Evolutionary conservation across 1,139 yeast genomes (phyloP).

Genomic region (Petasospora rhodanensis): DNA sequence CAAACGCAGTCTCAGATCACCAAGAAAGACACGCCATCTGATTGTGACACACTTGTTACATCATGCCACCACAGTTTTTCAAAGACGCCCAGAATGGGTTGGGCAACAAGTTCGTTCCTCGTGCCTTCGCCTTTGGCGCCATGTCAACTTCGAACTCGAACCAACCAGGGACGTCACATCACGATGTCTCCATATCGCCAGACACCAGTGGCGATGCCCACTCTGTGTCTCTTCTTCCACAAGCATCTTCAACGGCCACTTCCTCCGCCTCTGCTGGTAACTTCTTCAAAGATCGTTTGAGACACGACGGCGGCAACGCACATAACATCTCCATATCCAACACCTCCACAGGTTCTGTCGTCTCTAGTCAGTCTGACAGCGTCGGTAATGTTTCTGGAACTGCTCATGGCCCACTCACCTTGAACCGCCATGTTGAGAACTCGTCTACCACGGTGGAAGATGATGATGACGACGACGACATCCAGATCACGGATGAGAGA

Average conservation of each 20-base stretch:
- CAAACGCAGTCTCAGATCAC: too few relatives aligned
- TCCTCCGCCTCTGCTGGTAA: slow-evolving; percentile 10
- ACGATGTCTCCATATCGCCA: slow-evolving; percentile 1
- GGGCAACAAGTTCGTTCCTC: slow-evolving; percentile 21
- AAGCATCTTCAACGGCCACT: slow-evolving; percentile 12
- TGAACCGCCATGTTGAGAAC: not conserved
- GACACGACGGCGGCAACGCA: slow-evolving; percentile 6
- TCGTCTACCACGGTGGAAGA: not conserved
- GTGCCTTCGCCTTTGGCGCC: slow-evolving; percentile 19
- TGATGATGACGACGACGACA: slow-evolving; percentile 17
- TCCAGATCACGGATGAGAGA: slow-evolving; percentile 22
- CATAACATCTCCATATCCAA: not conserved
- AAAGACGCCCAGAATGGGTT: slow-evolving; percentile 21
- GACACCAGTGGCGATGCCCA: slow-evolving; percentile 5
- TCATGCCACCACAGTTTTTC: slow-evolving; percentile 24
- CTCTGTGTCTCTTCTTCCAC: slow-evolving; percentile 2
- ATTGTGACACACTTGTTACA: too few relatives aligned
- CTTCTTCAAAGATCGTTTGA: slow-evolving; percentile 1
- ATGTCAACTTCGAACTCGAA: slow-evolving; percentile 15
- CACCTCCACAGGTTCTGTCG: not conserved
- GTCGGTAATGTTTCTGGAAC: not conserved
- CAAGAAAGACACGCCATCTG: too few relatives aligned
- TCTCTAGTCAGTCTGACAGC: not conserved
- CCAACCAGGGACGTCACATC: slow-evolving; percentile 1
- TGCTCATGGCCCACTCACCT: not conserved